Conservation (phyloP, 805 yeast species). For the Candida parachauliodes region DNA sequence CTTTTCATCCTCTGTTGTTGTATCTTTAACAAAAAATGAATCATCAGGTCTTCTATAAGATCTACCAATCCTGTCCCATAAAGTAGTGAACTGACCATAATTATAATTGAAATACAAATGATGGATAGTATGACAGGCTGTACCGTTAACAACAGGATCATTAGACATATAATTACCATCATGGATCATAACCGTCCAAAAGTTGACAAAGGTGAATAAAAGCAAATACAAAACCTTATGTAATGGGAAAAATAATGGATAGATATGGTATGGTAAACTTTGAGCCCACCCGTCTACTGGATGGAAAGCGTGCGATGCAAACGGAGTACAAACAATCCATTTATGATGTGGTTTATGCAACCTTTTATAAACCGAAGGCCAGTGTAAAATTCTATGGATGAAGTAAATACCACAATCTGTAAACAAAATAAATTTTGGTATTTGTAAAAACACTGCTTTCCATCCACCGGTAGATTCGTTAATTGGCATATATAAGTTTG, state of each 20-base stretch:
- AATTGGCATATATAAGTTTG: slow-evolving; percentile 67
- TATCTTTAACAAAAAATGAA: slow-evolving; percentile 61
- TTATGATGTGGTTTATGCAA: slow-evolving; percentile 98
- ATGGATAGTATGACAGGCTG: slow-evolving; percentile 97
- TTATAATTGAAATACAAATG: slow-evolving; percentile 96
- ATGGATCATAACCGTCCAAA: slow-evolving; percentile 98
- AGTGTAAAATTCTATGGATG: slow-evolving; percentile 90
- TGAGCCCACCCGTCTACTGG: slow-evolving; percentile 96
- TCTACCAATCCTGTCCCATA: slow-evolving; percentile 96
- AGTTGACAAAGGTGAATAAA: slow-evolving; percentile 86
- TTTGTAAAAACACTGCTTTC: slow-evolving; percentile 60
- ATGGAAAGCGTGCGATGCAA: slow-evolving; percentile 97
- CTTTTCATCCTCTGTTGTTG: slow-evolving; percentile 51
- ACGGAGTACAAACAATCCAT: slow-evolving; percentile 98
- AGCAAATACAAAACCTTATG: slow-evolving; percentile 80
- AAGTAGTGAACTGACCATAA: slow-evolving; percentile 96
- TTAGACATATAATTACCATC: slow-evolving; percentile 94
- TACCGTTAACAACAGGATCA: slow-evolving; percentile 93
- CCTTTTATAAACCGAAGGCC: slow-evolving; percentile 81
- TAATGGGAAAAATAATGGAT: slow-evolving; percentile 88
- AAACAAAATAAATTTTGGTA: slow-evolving; percentile 80
- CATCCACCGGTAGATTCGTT: slow-evolving; percentile 65
- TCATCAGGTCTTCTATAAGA: slow-evolving; percentile 91
- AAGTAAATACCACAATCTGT: slow-evolving; percentile 92
- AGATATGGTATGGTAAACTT: slow-evolving; percentile 89